Conservation (phyloP, 2,329 filamentous ascomycete species). For the Xylariaceae sp. region DNA sequence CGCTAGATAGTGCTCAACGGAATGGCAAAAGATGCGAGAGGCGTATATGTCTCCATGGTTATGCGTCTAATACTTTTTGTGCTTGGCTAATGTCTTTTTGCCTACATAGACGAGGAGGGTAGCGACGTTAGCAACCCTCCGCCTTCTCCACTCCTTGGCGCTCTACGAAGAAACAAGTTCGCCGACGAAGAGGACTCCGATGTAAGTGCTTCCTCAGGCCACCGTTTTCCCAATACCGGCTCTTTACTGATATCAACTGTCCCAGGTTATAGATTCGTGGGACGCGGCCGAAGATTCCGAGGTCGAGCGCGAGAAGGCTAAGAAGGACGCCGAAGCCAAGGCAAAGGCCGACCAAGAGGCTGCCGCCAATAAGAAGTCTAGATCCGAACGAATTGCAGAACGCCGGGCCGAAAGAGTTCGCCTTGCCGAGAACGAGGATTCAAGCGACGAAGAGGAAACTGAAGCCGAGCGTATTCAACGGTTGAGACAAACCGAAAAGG, state of each 20-base stretch:
- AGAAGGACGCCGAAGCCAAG: conserved; percentile 78
- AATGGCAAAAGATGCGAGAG: conserved; percentile 6
- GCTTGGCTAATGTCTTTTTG: conserved; percentile 23
- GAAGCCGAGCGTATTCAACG: conserved; percentile 69
- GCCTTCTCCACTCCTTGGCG: conserved; percentile 36
- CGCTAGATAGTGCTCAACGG: conserved; percentile 15
- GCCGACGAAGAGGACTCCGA: conserved; percentile 87
- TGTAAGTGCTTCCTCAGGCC: conserved; percentile 44
- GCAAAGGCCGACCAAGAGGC: conserved; percentile 85
- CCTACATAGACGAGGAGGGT: conserved; percentile 33
- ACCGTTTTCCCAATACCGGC: neutral
- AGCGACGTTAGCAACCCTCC: conserved; percentile 34
- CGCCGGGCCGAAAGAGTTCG: conserved; percentile 58
- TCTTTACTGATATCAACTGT: conserved; percentile 8
- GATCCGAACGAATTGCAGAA: conserved; percentile 79
- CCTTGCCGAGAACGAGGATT: conserved; percentile 48
- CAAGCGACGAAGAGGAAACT: conserved; percentile 61
- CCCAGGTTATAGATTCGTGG: conserved; percentile 88
- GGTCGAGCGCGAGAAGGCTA: conserved; percentile 89
- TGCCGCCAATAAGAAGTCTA: conserved; percentile 85
- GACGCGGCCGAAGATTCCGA: conserved; percentile 96
- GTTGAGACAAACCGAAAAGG: conserved; percentile 73
- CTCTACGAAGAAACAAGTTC: conserved; percentile 59
- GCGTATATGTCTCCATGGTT: conserved; percentile 11
- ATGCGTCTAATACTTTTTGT: conserved; percentile 13